Evolutionary conservation across 1,284 basidiomycete genomes (phyloP).

Genomic region (Volvariella volvacea): DNA sequence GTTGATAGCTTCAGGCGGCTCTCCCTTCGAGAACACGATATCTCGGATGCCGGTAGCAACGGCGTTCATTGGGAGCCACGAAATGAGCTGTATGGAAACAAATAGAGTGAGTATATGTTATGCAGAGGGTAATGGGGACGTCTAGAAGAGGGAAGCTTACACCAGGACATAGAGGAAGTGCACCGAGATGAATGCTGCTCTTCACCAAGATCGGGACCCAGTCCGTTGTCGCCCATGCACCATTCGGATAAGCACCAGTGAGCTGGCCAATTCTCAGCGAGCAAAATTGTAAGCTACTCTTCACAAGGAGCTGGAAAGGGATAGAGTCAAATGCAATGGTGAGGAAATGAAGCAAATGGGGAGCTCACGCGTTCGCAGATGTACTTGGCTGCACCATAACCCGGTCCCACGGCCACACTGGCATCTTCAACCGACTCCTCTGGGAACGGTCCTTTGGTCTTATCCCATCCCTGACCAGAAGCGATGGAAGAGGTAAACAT

Average conservation of each 20-base stretch:
- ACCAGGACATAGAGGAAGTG: constrained; percentile 9
- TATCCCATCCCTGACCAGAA: constrained; percentile 22
- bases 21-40: constrained; percentile 7
- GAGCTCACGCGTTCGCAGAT: constrained; percentile 21
- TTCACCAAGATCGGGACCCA: constrained; percentile 17
- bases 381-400: constrained; percentile 20
- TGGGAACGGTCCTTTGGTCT: constrained; percentile 12
- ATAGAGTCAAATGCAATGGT: neutral
- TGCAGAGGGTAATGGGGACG: too few species aligned
- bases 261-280: constrained; percentile 15
- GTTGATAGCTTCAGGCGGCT: constrained; percentile 9
- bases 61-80: constrained; percentile 14
- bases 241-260: constrained; percentile 13
- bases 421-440: constrained; percentile 15
- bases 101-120: too few species aligned
- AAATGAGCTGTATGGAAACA: constrained; percentile 9
- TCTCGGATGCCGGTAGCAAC: constrained; percentile 11
- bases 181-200: constrained; percentile 14
- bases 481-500: constrained; percentile 14
- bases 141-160: neutral
- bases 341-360: constrained; percentile 6
- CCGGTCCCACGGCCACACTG: constrained; percentile 16
- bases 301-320: constrained; percentile 7
- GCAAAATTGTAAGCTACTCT: constrained; percentile 12
- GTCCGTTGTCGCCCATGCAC: constrained; percentile 15